Evolutionary conservation across 106 monocot species (phyloP).

Genomic region (Agapanthus africanus): DNA sequence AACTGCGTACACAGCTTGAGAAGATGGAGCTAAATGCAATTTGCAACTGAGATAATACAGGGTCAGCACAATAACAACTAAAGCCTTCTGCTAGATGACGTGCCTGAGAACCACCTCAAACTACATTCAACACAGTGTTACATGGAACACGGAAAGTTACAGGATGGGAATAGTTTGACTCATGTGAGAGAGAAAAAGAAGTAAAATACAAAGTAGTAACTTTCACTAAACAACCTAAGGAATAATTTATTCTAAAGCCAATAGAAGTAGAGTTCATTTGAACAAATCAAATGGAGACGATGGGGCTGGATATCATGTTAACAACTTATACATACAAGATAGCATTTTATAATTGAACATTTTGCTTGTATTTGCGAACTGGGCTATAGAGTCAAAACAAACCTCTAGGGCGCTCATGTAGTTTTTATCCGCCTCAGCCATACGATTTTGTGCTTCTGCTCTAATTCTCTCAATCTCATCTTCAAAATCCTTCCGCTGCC

Average conservation of each 20-base stretch:
- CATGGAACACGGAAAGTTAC: too few relatives aligned
- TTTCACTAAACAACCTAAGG: not conserved
- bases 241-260: not conserved
- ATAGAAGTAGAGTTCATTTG: not conserved
- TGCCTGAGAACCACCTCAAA: not conserved
- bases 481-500: slow-evolving; percentile 75
- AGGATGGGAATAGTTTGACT: too few relatives aligned
- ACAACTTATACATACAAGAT: not conserved
- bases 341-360: not conserved
- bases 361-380: not conserved
- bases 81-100: not conserved
- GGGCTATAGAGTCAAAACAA: not conserved
- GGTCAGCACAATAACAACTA: too few relatives aligned
- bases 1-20: too few relatives aligned
- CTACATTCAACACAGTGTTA: too few relatives aligned
- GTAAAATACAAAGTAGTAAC: not conserved
- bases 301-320: not conserved
- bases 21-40: not conserved
- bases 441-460: slow-evolving; percentile 58
- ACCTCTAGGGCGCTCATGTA: slow-evolving; percentile 64
- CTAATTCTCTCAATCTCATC: slow-evolving; percentile 79
- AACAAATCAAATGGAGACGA: not conserved
- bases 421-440: slow-evolving; percentile 62
- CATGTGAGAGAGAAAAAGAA: not conserved
- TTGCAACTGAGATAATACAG: not conserved